Base-by-base conservation (phyloP, 176 grass and related monocot species). In the Themeda triandra region DNA sequence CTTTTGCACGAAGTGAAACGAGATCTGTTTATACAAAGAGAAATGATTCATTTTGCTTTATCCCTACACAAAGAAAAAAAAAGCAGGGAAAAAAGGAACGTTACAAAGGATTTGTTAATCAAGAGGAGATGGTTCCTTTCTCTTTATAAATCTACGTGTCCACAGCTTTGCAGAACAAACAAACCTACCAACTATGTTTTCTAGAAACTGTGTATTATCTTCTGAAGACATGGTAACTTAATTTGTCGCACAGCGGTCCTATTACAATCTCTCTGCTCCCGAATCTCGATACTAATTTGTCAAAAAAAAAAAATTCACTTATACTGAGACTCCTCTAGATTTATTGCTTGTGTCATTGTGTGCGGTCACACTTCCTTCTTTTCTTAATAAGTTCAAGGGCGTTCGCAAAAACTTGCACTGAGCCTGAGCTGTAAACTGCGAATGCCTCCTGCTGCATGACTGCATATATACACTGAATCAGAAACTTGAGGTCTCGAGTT, bases 11-110 rank as follows among this genome's bases (percentile, higher is more conserved):
- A 80, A 40, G 70, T 69, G 82, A 76, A 77, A 85, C 48, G n/a
- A 5, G 23, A 82, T 67, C 63, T 42, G 36, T 87, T 82, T 37
- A 14, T 37, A 14, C 36, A 46, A 76, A 82, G n/a, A 48, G 62
- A 51, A 69, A 27, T 8, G 31, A 28, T 32, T 78, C 56, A 51
- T 62, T 80, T 89, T 60, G 69, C 70, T 89, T 81, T 85, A 29
- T 89, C 82, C 39, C n/a, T 63, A 89, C 46, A 89, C 30, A 69
- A 85, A 85, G 82, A 69, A 81, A 80, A 69, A 12, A 75, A 6
- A 80, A 14, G 5, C 66, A 5, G 54, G n/a, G 2, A 2, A 71
- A 40, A 63, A 30, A 53, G 19, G 4, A 66, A 65, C 19, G 29
- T 17, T 68, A 56, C 13, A 66, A 42, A 79, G 25, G 56, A 84